Evolutionary conservation across 495 filamentous ascomycete species (phyloP).

Genomic region (Elasticomyces elasticus): DNA sequence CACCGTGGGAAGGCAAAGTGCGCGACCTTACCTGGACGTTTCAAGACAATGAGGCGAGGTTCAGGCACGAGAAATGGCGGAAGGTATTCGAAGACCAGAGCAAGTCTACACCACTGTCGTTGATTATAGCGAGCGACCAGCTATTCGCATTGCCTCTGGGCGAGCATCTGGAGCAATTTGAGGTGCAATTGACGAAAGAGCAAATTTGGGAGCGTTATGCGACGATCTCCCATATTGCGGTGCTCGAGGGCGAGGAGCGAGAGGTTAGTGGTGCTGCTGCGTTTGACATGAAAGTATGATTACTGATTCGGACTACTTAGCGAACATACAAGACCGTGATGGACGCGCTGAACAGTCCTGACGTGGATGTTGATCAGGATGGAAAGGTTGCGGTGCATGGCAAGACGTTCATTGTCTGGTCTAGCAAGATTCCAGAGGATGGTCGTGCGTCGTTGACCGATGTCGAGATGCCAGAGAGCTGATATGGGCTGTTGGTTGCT

Average conservation of each 20-base stretch:
- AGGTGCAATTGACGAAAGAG: conserved; percentile 33
- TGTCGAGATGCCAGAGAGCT: conserved; percentile 9
- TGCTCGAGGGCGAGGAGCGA: conserved; percentile 40
- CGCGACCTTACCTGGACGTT: conserved; percentile 23
- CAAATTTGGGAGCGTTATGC: conserved; percentile 45
- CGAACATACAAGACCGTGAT: conserved; percentile 21
- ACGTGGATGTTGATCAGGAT: conserved; percentile 27
- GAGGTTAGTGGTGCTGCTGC: conserved; percentile 29
- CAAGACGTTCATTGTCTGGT: conserved; percentile 23
- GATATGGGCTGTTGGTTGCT: neutral
- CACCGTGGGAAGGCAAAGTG: conserved; percentile 18
- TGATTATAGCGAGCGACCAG: conserved; percentile 19
- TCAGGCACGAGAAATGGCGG: conserved; percentile 38
- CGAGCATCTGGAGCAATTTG: conserved; percentile 15
- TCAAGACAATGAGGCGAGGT: conserved; percentile 35
- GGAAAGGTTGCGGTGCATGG: conserved; percentile 28
- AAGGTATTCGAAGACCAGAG: conserved; percentile 25
- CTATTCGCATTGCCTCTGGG: conserved; percentile 22
- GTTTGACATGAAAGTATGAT: neutral
- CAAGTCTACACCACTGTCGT: conserved; percentile 15
- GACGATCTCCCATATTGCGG: conserved; percentile 52
- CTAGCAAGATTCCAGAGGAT: conserved; percentile 21
- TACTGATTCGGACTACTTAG: conserved; percentile 2
- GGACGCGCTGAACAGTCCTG: conserved; percentile 21
- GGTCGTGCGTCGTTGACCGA: conserved; percentile 8